Base-by-base conservation (phyloP, 768 basidiomycete genomes). In the Sarcomyxa edulis region DNA sequence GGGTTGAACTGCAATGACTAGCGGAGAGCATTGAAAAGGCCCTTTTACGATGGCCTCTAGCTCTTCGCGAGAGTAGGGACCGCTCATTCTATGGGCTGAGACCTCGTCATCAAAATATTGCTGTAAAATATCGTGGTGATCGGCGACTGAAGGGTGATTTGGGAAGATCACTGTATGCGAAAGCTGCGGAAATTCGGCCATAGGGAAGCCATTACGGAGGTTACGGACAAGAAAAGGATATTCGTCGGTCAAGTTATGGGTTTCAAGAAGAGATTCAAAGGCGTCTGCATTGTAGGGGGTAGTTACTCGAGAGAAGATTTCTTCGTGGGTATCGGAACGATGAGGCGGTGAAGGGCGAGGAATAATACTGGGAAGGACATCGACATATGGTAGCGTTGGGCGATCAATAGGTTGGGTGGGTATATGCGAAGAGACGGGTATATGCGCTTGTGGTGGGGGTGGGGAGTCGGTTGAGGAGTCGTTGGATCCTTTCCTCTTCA, bases 181-280 rank as follows among this genome's bases (percentile, higher is more conserved):
- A 4, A 58, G 45, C 0, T 7, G 0, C 0, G 56, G 58, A 7
- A 60, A 46, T 2, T 46, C 23, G 9, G 53, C 55, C n/a, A 60
- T 44, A 5, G 52, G 55, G 31, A 59, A 57, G 10, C 58, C 52
- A 18, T 43, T 8, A 1, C 9, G 9, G 4, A 59, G 33, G 14
- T 56, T 53, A 2, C 20, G 8, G 2, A 48, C 23, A 0, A 61
- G 44, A 16, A 35, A n/a, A 1, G 58, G 50, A 31, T 56, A 52
- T 2, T 23, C 18, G 8, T 18, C 9, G 0, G 22, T 10, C 1
- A 53, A 32, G 10, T 37, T 15, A 24, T 47, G 46, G 25, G 39
- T 42, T 3, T 8, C 10, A 1, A 54, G 31, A 4, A 48, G 14
- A 16, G 8, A 23, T 1, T 40, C 18, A 23, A 57, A 52, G 6